Evolutionary conservation across 208 protist species (phyloP).

Genomic region (Crithidia acanthocephali): DNA sequence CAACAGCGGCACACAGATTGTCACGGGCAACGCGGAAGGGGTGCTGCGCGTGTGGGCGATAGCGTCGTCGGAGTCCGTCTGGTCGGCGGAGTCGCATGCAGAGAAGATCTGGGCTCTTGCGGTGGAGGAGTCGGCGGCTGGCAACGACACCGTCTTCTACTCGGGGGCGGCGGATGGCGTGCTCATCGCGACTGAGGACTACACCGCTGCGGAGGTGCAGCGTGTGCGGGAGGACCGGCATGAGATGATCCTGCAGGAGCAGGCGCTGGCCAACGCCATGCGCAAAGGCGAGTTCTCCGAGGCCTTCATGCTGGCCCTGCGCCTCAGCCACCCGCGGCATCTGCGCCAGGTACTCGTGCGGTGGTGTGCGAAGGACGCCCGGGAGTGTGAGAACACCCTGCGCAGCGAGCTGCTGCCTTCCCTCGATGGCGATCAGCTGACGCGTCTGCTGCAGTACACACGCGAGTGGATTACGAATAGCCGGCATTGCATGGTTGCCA

Average conservation of each 20-base stretch:
- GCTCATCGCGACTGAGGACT: slow-evolving; percentile 88
- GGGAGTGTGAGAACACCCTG: slow-evolving; percentile 68
- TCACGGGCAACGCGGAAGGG: slow-evolving; percentile 86
- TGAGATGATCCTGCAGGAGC: slow-evolving; percentile 79
- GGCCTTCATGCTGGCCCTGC: slow-evolving; percentile 83
- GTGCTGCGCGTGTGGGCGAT: slow-evolving; percentile 93
- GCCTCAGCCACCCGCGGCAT: slow-evolving; percentile 88
- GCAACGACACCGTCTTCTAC: slow-evolving; percentile 60
- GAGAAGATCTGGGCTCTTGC: slow-evolving; percentile 87
- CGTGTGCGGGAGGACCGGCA: slow-evolving; percentile 66
- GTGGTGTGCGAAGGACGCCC: slow-evolving; percentile 67
- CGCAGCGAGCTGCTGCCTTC: slow-evolving; percentile 57
- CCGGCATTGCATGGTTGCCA: slow-evolving; percentile 79
- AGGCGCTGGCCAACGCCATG: slow-evolving; percentile 86
- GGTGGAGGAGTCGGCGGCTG: slow-evolving; percentile 46
- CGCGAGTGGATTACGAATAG: slow-evolving; percentile 93
- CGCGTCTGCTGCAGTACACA: slow-evolving; percentile 87
- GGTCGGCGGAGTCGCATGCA: slow-evolving; percentile 77
- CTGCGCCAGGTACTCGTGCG: slow-evolving; percentile 80
- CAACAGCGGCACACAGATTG: slow-evolving; percentile 86
- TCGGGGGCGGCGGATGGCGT: slow-evolving; percentile 89
- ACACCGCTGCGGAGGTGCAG: slow-evolving; percentile 87
- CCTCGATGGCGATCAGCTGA: slow-evolving; percentile 65
- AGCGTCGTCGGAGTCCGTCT: slow-evolving; percentile 75
- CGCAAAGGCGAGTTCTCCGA: slow-evolving; percentile 76